Base-by-base conservation (phyloP, 371 early-diverging fungal species). In the Mortierella sp. region DNA sequence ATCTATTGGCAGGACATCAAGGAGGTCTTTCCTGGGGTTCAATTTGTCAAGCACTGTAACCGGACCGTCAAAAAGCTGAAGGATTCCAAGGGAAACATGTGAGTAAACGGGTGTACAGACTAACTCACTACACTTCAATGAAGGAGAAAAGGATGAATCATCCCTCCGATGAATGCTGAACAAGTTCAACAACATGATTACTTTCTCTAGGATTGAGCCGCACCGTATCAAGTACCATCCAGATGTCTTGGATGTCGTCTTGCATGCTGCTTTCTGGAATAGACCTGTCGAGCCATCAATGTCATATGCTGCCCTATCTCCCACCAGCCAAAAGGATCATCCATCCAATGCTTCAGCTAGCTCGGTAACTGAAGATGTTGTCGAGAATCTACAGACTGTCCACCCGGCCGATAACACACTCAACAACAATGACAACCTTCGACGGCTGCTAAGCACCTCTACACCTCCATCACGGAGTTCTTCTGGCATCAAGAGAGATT, bases 171-270 rank as follows among this genome's bases (percentile, higher is more conserved):
- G 34, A 13, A 38, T 28, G 52, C 31, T 52, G 52, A 52, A 3
- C 52, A 52, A 28, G 46, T 45, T 13, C 30, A 19, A 34, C 34
- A 4, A 10, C 34, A n/a, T 39, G 14, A 5, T 28, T 6, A 27
- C 16, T 39, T 18, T 43, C 26, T 34, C 4, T 58, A 58, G 58
- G 47, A 57, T 28, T 26, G 38, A 47, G 38, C 58, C 58, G 30
- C 34, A 28, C 34, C 19, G 34, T 16, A 58, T 58, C 49, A 38
- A 48, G 49, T 12, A 38, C 23, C 31, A 2, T 21, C 48, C 48
- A 7, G 47, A 48, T 48, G 58, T 58, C 31, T 51, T 60, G 51
- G 60, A 60, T 60, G 51, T 60, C 41, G 41, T 60, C 52, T 41
- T 51, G 26, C 7, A 26, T n/a, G 21, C 21, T 49, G 7, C 34